phyloP scores from a whole-genome alignment of 2,329 filamentous ascomycete genomes.

The Penicillium sp. region DNA sequence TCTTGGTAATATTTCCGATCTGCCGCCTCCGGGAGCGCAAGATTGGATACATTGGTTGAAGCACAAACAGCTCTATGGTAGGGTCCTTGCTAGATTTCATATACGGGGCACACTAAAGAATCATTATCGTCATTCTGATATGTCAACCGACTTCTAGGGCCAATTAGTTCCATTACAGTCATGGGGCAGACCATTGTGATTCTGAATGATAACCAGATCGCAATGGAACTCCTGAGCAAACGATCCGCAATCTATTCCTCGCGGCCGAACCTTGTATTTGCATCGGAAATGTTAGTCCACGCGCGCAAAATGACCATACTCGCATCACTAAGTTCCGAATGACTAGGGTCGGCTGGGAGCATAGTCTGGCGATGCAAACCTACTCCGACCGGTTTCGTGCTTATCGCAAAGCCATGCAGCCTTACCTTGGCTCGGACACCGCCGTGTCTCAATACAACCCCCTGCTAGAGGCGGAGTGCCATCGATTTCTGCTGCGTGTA shows the following conservation, averaged over 20 bases:
- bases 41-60: slow-evolving; percentile 48
- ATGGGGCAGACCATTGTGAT: slow-evolving; percentile 40
- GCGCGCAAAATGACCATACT: too few species aligned
- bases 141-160: slow-evolving; percentile 11
- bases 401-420: too few species aligned
- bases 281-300: too few species aligned
- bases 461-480: too few species aligned
- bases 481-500: too few species aligned
- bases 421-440: too few species aligned
- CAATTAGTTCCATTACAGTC: slow-evolving; percentile 39
- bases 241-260: slow-evolving; percentile 32
- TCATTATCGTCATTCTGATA: background rate
- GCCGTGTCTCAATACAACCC: too few species aligned
- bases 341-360: too few species aligned
- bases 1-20: slow-evolving; percentile 52
- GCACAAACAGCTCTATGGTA: slow-evolving; percentile 44
- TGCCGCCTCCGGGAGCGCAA: slow-evolving; percentile 41
- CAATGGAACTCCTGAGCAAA: slow-evolving; percentile 37
- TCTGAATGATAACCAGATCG: slow-evolving; percentile 33
- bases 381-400: too few species aligned
- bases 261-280: slow-evolving; percentile 30
- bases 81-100: background rate
- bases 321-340: too few species aligned
- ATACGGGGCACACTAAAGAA: background rate
- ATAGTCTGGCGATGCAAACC: too few species aligned